Conservation (phyloP, 441 rosid species). For the Gossypium schwendimanii region DNA sequence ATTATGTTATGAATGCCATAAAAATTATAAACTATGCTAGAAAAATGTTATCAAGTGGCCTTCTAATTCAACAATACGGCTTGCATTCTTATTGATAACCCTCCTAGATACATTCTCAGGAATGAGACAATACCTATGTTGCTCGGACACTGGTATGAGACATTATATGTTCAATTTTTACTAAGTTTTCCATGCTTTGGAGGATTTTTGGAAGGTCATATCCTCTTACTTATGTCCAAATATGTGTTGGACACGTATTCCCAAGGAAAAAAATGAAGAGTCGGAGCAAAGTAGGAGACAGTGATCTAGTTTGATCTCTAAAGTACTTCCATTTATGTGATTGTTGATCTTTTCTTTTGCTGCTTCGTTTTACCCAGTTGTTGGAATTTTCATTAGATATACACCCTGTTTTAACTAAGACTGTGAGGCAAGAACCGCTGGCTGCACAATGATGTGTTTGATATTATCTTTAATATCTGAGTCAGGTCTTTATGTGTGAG, state of each 20-base stretch:
- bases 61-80: neutral
- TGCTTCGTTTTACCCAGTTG: neutral
- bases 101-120: neutral
- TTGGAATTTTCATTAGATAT: neutral
- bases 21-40: neutral
- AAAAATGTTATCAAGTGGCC: neutral
- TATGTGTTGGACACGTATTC: neutral
- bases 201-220: neutral
- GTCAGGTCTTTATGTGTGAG: conserved; percentile 35
- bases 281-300: neutral
- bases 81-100: neutral
- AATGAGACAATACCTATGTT: neutral
- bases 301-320: neutral
- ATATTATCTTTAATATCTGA: conserved; percentile 16
- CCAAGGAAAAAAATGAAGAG: neutral
- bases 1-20: neutral
- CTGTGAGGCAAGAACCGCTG: neutral
- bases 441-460: neutral
- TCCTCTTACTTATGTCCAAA: neutral
- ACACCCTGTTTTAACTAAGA: neutral
- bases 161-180: no score
- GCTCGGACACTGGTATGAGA: neutral
- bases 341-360: neutral
- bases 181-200: neutral
- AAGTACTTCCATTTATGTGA: neutral